Evolutionary conservation across 2,329 filamentous ascomycete genomes (phyloP).

Genomic region (Arachnomyces sp.): DNA sequence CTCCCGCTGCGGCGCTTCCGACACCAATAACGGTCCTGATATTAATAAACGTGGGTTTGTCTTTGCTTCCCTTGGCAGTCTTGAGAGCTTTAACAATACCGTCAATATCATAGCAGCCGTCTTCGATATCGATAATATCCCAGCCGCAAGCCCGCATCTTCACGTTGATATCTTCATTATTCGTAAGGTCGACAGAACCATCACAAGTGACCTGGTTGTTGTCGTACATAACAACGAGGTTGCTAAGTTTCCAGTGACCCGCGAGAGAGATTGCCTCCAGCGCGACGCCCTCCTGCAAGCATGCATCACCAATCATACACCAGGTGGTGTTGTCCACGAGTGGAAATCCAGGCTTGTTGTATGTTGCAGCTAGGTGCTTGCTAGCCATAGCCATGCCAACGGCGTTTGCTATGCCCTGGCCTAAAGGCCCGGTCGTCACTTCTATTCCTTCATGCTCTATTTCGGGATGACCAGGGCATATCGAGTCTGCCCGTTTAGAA

Average conservation of each 20-base stretch:
- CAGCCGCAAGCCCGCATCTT: constrained; percentile 53
- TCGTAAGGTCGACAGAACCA: constrained; percentile 47
- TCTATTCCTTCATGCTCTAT: constrained; percentile 51
- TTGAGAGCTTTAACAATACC: constrained; percentile 41
- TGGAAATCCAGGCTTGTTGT: constrained; percentile 42
- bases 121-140: constrained; percentile 47
- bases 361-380: constrained; percentile 47
- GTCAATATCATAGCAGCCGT: constrained; percentile 47
- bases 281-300: constrained; percentile 52
- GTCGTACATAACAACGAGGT: constrained; percentile 53
- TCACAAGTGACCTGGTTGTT: constrained; percentile 57
- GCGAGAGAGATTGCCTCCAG: constrained; percentile 52
- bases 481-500: constrained; percentile 39
- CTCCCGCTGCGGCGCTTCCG: constrained; percentile 41
- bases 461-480: constrained; percentile 46
- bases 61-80: constrained; percentile 29
- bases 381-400: constrained; percentile 52
- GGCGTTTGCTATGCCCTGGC: constrained; percentile 53
- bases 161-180: constrained; percentile 50
- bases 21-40: constrained; percentile 47
- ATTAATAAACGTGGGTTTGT: constrained; percentile 52
- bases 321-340: constrained; percentile 45
- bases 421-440: constrained; percentile 51
- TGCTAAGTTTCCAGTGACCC: constrained; percentile 49
- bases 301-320: constrained; percentile 53